Evolutionary conservation across 1,139 yeast genomes (phyloP).

Genomic region (Pichia sp.): DNA sequence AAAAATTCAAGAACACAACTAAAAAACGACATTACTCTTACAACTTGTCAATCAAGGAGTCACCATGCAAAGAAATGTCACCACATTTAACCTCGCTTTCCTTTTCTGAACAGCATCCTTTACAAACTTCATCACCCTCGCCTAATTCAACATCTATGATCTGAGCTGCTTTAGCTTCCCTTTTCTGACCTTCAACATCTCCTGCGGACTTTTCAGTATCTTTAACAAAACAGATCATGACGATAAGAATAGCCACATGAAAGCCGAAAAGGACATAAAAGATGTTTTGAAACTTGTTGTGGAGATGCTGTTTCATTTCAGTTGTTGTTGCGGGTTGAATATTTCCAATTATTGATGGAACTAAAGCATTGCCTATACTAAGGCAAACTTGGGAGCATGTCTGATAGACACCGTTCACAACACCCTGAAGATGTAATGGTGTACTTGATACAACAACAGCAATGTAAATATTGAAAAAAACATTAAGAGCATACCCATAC

Average conservation of each 20-base stretch:
- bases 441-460: constrained; percentile 29
- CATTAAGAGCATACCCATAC: constrained; percentile 20
- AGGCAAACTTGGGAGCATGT: constrained; percentile 32
- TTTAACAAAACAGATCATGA: neutral
- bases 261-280: neutral
- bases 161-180: neutral
- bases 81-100: neutral
- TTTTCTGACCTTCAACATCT: neutral
- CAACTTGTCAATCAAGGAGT: too few relatives aligned
- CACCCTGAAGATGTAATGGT: constrained; percentile 34
- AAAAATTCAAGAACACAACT: too few relatives aligned
- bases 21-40: too few relatives aligned
- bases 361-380: constrained; percentile 29
- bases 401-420: constrained; percentile 33
- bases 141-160: too few relatives aligned
- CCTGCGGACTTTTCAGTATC: neutral
- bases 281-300: neutral
- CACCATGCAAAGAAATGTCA: neutral
- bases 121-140: neutral
- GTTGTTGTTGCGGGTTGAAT: neutral
- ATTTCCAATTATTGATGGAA: constrained; percentile 29
- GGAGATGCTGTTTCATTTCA: neutral
- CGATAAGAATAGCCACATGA: neutral
- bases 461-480: constrained; percentile 24
- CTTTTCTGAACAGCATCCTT: neutral